Evolutionary conservation across 2,329 filamentous ascomycete species (phyloP).

Genomic region (Gaeumannomyces sp.): DNA sequence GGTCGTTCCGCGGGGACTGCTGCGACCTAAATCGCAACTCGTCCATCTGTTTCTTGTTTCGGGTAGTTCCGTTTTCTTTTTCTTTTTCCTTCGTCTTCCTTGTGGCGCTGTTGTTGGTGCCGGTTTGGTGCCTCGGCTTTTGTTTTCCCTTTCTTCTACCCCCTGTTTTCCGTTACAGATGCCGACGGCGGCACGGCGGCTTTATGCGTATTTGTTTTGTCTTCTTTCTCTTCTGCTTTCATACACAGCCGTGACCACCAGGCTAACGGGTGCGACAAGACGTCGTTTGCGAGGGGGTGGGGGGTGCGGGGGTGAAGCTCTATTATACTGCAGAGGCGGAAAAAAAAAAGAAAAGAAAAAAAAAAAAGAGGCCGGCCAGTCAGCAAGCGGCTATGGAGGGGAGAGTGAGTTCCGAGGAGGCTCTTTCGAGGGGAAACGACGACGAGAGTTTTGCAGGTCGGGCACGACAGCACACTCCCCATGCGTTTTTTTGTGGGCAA

Average conservation of each 20-base stretch:
- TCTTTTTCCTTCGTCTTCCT: constrained; percentile 6
- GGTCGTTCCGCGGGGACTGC: constrained; percentile 70
- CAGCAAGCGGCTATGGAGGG: neutral
- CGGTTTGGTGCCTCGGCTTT: neutral
- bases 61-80: constrained; percentile 4
- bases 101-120: neutral
- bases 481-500: neutral
- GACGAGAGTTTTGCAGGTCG: neutral
- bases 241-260: constrained; percentile 29
- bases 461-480: neutral
- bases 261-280: neutral
- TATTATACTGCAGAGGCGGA: constrained; percentile 1
- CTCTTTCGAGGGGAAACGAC: neutral
- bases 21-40: constrained; percentile 73
- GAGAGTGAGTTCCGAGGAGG: neutral
- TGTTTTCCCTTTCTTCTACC: neutral
- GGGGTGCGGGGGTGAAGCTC: neutral
- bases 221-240: constrained; percentile 20
- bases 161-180: neutral
- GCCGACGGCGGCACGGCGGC: neutral
- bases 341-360: neutral
- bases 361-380: neutral
- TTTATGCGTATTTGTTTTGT: neutral
- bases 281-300: neutral
- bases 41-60: constrained; percentile 55